Conservation (phyloP, 139 green algal species). For the Micractinium sp. region DNA sequence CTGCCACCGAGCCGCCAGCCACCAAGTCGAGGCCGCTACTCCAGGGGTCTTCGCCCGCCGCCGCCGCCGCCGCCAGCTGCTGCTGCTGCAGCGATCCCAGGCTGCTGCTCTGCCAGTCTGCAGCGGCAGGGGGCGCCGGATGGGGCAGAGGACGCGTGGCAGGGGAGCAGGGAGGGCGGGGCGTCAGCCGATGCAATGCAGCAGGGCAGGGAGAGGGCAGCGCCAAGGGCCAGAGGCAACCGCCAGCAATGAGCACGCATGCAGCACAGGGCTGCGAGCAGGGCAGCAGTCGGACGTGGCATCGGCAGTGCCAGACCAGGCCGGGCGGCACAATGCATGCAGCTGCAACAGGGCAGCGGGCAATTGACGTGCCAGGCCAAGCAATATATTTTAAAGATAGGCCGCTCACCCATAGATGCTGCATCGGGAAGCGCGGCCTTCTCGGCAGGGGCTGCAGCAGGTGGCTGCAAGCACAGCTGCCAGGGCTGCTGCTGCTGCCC, state of each 20-base stretch:
- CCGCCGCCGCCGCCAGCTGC: background rate
- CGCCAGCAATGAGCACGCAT: background rate
- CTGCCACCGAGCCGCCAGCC: background rate
- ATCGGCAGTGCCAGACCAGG: too few species aligned
- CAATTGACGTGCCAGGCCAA: too few species aligned
- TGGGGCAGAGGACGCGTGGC: background rate
- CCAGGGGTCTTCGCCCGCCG: background rate
- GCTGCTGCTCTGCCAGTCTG: slow-evolving; percentile 22
- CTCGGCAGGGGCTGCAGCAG: background rate
- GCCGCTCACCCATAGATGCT: background rate
- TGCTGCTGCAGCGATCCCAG: background rate
- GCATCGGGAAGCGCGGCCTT: background rate
- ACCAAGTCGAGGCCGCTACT: slow-evolving; percentile 5
- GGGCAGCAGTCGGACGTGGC: too few species aligned
- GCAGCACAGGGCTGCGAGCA: background rate
- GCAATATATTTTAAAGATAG: background rate
- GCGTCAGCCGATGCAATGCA: background rate
- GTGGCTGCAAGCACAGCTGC: background rate
- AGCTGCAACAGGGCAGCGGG: too few species aligned
- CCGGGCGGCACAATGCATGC: too few species aligned
- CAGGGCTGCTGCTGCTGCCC: background rate
- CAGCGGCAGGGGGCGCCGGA: background rate
- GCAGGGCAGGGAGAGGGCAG: background rate
- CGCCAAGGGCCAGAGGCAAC: background rate
- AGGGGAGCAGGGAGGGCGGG: background rate